These are phyloP conservation scores for Emergomyces pasteurianus DNA, from an alignment of 2,329 filamentous ascomycete genomes.

Conservation along the genomic window DNA sequence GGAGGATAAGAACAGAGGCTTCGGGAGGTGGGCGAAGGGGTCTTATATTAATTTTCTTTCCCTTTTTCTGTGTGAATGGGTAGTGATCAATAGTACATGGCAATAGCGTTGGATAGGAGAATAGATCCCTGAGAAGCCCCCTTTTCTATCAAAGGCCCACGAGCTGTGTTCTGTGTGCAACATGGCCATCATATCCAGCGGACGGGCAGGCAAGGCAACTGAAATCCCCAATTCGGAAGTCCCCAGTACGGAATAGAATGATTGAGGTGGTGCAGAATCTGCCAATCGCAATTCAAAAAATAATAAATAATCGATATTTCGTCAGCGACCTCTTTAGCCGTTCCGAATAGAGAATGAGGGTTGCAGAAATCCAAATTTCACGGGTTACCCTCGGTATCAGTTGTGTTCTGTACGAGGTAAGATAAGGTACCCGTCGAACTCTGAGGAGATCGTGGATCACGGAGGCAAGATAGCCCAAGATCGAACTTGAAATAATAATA, in stretches of 20 bases:
- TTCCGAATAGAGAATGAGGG: background rate
- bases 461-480: background rate
- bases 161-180: background rate
- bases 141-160: background rate
- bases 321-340: background rate
- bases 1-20: background rate
- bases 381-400: background rate
- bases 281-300: background rate
- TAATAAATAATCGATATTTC: background rate
- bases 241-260: too few relatives aligned
- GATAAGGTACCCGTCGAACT: background rate
- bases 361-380: background rate
- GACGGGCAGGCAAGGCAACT: background rate
- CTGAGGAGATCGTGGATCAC: background rate
- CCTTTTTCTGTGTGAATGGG: background rate
- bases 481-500: background rate
- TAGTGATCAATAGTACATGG: background rate
- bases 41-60: constrained; percentile 1
- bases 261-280: background rate
- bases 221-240: background rate
- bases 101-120: background rate
- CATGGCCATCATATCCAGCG: background rate
- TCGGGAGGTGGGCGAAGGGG: background rate
- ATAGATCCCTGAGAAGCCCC: background rate
- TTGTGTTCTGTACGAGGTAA: background rate